A percentile compares a stretch with the other conserved stretches of the same genome.
Conservation (phyloP, 208 protist genomes). For the Crithidia sp. region DNA sequence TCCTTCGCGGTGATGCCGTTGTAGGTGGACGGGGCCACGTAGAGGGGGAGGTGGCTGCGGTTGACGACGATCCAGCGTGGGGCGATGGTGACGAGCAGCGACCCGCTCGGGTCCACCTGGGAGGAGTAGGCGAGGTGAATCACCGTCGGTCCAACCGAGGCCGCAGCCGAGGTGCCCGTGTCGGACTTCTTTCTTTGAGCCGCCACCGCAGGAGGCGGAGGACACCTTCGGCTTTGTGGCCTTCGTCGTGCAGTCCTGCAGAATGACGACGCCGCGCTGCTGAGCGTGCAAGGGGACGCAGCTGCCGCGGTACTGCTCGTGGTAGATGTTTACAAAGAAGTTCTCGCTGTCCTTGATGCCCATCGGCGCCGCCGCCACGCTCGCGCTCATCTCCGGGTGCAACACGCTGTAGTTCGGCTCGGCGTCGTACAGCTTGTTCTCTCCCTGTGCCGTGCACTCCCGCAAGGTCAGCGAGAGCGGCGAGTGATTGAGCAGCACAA, state of each 20-base stretch:
- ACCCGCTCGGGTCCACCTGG: conserved; percentile 57
- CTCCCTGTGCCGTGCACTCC: conserved; percentile 61
- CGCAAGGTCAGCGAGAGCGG: conserved; percentile 58
- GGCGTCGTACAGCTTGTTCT: conserved; percentile 29
- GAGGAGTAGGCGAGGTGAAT: conserved; percentile 79
- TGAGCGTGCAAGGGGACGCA: conserved; percentile 83
- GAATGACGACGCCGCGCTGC: conserved; percentile 72
- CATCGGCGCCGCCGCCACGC: conserved; percentile 60
- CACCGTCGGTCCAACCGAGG: conserved; percentile 20
- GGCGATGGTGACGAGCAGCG: conserved; percentile 72
- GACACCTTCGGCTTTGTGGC: background rate
- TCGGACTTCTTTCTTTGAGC: conserved; percentile 16
- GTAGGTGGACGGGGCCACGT: conserved; percentile 54
- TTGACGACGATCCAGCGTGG: conserved; percentile 90
- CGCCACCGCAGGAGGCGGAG: conserved; percentile 1
- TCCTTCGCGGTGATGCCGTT: conserved; percentile 44
- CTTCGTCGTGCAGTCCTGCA: conserved; percentile 38
- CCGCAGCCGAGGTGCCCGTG: background rate
- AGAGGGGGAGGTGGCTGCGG: conserved; percentile 61
- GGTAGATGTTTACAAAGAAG: conserved; percentile 81
- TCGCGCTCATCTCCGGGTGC: conserved; percentile 53
- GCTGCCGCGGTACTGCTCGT: conserved; percentile 40
- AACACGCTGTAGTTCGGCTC: conserved; percentile 67
- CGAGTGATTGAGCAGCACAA: conserved; percentile 80
- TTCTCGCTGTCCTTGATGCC: conserved; percentile 40